Evolutionary conservation across 2,329 filamentous ascomycete species (phyloP), one percentile per base, ranked within the genome.

Genomic region (Curvularia sp.): DNA sequence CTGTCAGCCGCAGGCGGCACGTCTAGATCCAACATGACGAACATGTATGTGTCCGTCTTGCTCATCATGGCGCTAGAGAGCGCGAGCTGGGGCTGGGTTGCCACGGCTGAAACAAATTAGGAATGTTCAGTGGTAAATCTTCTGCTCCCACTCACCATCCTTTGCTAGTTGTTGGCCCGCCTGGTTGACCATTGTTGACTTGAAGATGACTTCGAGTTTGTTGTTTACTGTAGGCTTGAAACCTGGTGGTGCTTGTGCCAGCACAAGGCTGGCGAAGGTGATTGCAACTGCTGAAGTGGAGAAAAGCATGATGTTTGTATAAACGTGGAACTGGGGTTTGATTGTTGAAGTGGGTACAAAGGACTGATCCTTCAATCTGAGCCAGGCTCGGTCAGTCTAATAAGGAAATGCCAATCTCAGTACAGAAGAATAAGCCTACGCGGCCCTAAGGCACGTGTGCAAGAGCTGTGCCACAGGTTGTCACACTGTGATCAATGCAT

Each of bases 11-110:
- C 59, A 13, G 71, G 65, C 7, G 74, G 73, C 1, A 76, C 72
- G 49, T 76, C 74, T 9, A 76, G 68, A 50, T 76, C 74, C 18
- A 76, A 49, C 74, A 76, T 76, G 22, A 76, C 65, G 60, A 75
- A 76, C 60, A 76, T 66, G 63, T 66, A 76, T 2, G 70, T 73
- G 2, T 68, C 65, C 26, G 22, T 57, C 13, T 56, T 22, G 46
- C 64, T 64, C 28, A 60, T 46, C 24, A 58, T 59, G 24, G 57
- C 49, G 38, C 57, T 66, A 7, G 67, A 43, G 15, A 75, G 30
- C 10, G 71, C 74, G 49, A 76, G 56, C 51, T 68, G 67, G 12
- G 74, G 74, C 57, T 70, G 66, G 20, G 30, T 62, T 28, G 68
- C 58, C 1, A 69, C 73, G 51, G 57, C 73, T 76, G 43, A 49